These are phyloP conservation scores for Calocybe gangraenosa DNA, from an alignment of 768 basidiomycete genomes.

Conservation along the genomic window DNA sequence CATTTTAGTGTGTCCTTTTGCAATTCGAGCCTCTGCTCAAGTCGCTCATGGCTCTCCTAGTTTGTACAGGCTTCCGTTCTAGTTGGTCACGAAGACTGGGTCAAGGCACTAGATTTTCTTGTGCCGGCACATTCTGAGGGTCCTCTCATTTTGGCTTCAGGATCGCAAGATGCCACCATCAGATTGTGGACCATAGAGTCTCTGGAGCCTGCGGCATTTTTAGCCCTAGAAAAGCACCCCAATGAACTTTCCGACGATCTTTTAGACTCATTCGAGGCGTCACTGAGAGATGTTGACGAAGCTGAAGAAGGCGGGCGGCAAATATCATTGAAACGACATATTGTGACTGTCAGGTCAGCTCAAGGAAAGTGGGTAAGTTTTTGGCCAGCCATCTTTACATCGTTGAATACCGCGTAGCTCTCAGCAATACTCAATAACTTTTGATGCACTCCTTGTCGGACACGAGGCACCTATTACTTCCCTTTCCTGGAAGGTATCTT, in stretches of 20 bases:
- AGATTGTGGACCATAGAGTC: constrained; percentile 85
- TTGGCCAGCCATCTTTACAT: too few species aligned
- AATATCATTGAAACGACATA: constrained; percentile 85
- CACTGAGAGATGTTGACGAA: constrained; percentile 66
- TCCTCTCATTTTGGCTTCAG: constrained; percentile 80
- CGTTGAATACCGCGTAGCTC: constrained; percentile 20
- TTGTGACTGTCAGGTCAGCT: constrained; percentile 59
- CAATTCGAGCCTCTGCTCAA: neutral
- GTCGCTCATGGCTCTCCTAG: constrained; percentile 25
- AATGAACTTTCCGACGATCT: constrained; percentile 61
- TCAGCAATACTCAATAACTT: constrained; percentile 71
- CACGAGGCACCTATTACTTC: constrained; percentile 93
- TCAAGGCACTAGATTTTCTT: constrained; percentile 74
- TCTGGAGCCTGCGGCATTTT: constrained; percentile 29
- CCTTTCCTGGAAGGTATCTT: constrained; percentile 69
- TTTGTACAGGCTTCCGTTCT: constrained; percentile 58
- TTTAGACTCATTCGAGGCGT: constrained; percentile 84
- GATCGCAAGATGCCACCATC: constrained; percentile 92
- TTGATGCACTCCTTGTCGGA: constrained; percentile 93
- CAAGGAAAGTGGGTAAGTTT: constrained; percentile 33
- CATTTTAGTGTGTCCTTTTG: constrained; percentile 36
- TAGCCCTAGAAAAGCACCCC: constrained; percentile 12
- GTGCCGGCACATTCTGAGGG: constrained; percentile 25
- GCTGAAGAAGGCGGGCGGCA: constrained; percentile 78
- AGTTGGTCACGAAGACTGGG: constrained; percentile 95